Percentiles rank a stretch among this genome's conserved stretches.
Evolutionary conservation across 2,329 filamentous ascomycete genomes (phyloP).

Genomic region (Tympanopsis confertula): DNA sequence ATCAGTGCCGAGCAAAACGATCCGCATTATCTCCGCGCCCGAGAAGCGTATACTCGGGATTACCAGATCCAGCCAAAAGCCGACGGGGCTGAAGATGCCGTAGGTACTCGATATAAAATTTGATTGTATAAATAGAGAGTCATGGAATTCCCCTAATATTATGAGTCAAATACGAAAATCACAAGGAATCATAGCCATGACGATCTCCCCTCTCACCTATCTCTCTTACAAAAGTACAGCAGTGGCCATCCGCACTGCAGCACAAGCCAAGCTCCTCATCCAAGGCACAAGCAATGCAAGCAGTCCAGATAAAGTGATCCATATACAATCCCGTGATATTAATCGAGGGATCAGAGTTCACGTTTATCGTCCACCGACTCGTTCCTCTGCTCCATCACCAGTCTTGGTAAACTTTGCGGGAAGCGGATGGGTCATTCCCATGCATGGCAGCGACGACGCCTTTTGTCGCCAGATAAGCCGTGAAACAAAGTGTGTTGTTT

Average conservation of each 20-base stretch:
- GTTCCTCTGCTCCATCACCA: slow-evolving; percentile 6
- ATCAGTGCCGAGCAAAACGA: no score
- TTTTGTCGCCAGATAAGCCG: slow-evolving; percentile 21
- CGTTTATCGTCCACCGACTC: slow-evolving; percentile 14
- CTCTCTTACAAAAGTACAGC: not conserved
- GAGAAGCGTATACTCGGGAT: no score
- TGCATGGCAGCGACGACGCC: slow-evolving; percentile 22
- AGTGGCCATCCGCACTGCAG: not conserved
- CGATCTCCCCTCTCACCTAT: no score
- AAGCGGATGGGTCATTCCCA: slow-evolving; percentile 18
- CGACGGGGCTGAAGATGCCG: no score
- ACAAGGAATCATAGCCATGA: no score
- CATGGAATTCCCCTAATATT: no score
- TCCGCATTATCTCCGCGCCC: no score
- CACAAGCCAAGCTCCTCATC: no score
- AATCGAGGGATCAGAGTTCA: slow-evolving; percentile 13
- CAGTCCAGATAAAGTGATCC: not conserved
- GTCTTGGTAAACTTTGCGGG: slow-evolving; percentile 24
- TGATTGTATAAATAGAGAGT: no score
- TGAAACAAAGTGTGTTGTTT: slow-evolving; percentile 10
- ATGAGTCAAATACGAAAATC: no score
- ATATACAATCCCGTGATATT: slow-evolving; percentile 14
- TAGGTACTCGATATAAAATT: no score
- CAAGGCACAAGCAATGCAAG: not conserved
- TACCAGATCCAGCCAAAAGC: no score